Evolutionary conservation across 345 rosid genomes (phyloP).

Genomic region (Murraya paniculata): DNA sequence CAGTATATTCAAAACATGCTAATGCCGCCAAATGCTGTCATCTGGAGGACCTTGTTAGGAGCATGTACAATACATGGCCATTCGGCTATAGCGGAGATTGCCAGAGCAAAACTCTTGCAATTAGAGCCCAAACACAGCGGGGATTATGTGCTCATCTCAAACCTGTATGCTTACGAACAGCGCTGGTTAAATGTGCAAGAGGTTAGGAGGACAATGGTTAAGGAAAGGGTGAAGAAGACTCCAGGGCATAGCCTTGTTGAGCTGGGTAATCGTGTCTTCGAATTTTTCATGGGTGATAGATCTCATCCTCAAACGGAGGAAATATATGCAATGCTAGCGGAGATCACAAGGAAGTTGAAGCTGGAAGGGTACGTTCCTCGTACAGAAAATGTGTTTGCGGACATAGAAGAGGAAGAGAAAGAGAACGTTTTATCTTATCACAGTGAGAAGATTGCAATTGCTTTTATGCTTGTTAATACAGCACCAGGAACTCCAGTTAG

Average conservation of each 20-base stretch:
- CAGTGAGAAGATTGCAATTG: conserved; percentile 83
- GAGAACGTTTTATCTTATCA: conserved; percentile 67
- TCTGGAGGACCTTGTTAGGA: conserved; percentile 80
- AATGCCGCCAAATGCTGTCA: conserved; percentile 61
- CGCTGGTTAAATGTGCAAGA: conserved; percentile 75
- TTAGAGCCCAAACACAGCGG: conserved; percentile 78
- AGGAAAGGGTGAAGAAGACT: conserved; percentile 58
- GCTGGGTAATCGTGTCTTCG: conserved; percentile 59
- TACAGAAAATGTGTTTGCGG: conserved; percentile 53
- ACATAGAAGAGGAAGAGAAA: conserved; percentile 84
- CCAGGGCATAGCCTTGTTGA: conserved; percentile 79
- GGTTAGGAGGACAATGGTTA: conserved; percentile 57
- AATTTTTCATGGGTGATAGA: conserved; percentile 68
- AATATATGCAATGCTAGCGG: conserved; percentile 53
- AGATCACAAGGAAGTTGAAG: conserved; percentile 55
- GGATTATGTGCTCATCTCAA: conserved; percentile 79
- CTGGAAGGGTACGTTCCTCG: conserved; percentile 61
- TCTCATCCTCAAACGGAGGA: conserved; percentile 53
- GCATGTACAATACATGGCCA: conserved; percentile 68
- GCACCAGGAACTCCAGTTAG: conserved; percentile 52
- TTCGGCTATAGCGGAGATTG: conserved; percentile 57
- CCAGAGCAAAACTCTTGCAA: conserved; percentile 42
- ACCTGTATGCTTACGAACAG: conserved; percentile 70
- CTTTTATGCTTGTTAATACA: conserved; percentile 69
- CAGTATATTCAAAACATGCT: conserved; percentile 56